phyloP scores from a whole-genome alignment of 768 basidiomycete species.

The Rhizopogon sp. region DNA sequence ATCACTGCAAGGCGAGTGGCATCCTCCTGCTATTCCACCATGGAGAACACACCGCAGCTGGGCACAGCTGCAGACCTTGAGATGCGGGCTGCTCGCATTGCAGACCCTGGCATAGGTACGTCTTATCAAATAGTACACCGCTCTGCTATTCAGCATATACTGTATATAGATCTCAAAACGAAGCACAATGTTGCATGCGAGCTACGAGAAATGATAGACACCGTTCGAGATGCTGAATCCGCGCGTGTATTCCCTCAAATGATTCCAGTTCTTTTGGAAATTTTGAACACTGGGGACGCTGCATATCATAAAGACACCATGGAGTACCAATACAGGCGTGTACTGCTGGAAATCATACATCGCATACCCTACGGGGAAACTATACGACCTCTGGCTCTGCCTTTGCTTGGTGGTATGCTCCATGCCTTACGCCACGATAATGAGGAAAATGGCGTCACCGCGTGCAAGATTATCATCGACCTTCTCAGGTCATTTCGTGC shows the following conservation, averaged over 20 bases:
- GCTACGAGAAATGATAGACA: constrained; percentile 78
- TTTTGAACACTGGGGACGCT: constrained; percentile 64
- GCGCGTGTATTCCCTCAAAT: constrained; percentile 65
- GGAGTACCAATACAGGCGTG: constrained; percentile 82
- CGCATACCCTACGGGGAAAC: constrained; percentile 79
- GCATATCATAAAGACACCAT: constrained; percentile 60
- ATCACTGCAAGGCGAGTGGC: not conserved
- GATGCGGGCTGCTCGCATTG: constrained; percentile 64
- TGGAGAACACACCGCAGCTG: constrained; percentile 41
- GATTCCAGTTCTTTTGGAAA: constrained; percentile 67
- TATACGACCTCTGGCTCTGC: constrained; percentile 60
- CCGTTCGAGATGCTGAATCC: constrained; percentile 70
- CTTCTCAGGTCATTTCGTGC: constrained; percentile 73
- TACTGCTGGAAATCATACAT: constrained; percentile 85
- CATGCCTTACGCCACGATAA: constrained; percentile 85
- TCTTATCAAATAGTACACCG: not conserved
- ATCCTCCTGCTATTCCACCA: constrained; percentile 12
- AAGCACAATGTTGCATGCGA: constrained; percentile 71
- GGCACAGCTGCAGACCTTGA: constrained; percentile 58
- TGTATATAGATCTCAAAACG: constrained; percentile 55
- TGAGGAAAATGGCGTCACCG: constrained; percentile 89
- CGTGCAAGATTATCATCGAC: constrained; percentile 91
- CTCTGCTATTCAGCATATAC: constrained; percentile 1
- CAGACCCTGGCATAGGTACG: constrained; percentile 70
- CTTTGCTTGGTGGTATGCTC: constrained; percentile 77